Percentiles rank a stretch among this genome's conserved stretches.
Evolutionary conservation across 371 early-diverging fungal species (phyloP).

Genomic region (Haplosporangium sp.): DNA sequence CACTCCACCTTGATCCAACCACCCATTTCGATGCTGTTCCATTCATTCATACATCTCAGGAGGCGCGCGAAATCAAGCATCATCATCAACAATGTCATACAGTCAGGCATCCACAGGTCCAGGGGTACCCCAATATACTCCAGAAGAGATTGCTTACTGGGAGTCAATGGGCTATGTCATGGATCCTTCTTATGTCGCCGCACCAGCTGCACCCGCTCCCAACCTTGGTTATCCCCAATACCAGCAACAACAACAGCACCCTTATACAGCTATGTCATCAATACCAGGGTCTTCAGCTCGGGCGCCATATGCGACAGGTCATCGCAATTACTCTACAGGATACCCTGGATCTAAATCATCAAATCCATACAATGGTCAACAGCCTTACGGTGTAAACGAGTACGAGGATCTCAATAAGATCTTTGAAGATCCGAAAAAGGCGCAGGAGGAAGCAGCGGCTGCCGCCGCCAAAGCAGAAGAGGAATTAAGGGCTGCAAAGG

Average conservation of each 20-base stretch:
- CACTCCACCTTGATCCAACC: no score
- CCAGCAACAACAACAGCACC: constrained; percentile 12
- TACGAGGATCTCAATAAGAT: constrained; percentile 46
- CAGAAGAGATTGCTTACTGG: constrained; percentile 54
- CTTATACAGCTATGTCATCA: constrained; percentile 1
- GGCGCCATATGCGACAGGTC: constrained; percentile 9
- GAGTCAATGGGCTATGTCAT: constrained; percentile 47
- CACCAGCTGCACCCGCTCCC: constrained; percentile 4
- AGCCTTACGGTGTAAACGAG: constrained; percentile 7
- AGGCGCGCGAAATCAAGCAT: no score
- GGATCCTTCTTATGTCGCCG: constrained; percentile 28
- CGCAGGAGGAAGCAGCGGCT: constrained; percentile 38
- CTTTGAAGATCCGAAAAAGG: constrained; percentile 48
- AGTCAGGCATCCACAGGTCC: constrained; percentile 9
- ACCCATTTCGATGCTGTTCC: no score
- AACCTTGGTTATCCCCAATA: constrained; percentile 18
- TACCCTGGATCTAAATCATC: constrained; percentile 3
- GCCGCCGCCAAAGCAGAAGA: constrained; percentile 39
- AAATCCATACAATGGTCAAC: constrained; percentile 1
- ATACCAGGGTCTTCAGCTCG: constrained; percentile 6
- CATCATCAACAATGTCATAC: constrained; percentile 27
- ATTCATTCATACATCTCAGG: no score
- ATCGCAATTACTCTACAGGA: background rate
- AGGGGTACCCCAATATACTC: constrained; percentile 25
- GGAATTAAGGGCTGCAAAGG: constrained; percentile 33